These are phyloP conservation scores for Saccharomyces hybrid DNA, from an alignment of 1,139 yeast species.

Conservation along the genomic window DNA sequence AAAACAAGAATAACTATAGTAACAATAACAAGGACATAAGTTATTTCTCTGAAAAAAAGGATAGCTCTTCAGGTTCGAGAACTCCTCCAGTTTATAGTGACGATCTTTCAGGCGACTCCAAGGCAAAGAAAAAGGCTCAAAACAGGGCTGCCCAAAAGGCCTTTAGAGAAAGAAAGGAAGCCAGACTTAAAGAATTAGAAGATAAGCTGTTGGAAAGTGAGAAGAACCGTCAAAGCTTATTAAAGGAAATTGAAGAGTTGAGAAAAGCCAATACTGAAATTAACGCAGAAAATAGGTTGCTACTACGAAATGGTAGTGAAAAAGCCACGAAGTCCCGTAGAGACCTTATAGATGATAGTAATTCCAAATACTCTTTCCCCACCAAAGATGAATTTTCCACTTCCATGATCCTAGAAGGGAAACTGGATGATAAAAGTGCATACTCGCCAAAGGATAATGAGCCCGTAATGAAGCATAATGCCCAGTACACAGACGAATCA, in stretches of 20 bases:
- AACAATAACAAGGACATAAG: not conserved
- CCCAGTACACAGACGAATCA: not conserved
- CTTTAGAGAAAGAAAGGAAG: slow-evolving; percentile 47
- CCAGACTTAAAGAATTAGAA: slow-evolving; percentile 61
- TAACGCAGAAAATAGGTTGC: slow-evolving; percentile 40
- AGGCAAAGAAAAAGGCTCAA: slow-evolving; percentile 62
- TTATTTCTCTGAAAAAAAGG: not conserved
- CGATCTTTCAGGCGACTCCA: slow-evolving; percentile 2
- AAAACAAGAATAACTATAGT: not conserved
- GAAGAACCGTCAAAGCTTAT: slow-evolving; percentile 45
- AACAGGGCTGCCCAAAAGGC: slow-evolving; percentile 73
- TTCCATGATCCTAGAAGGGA: slow-evolving; percentile 6
- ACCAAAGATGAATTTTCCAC: slow-evolving; percentile 18
- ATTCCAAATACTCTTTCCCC: slow-evolving; percentile 23
- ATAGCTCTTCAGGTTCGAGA: not conserved
- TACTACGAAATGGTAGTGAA: slow-evolving; percentile 30
- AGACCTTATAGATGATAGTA: not conserved
- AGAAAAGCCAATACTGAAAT: slow-evolving; percentile 43
- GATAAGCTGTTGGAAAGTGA: slow-evolving; percentile 54
- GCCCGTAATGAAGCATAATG: not conserved
- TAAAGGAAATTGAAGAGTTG: slow-evolving; percentile 45
- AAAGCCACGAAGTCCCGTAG: slow-evolving; percentile 1
- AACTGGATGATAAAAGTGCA: not conserved
- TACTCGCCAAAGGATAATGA: not conserved
- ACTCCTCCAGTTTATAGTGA: not conserved